Evolutionary conservation across 805 yeast genomes (phyloP).

Genomic region (Candida namnaoensis): DNA sequence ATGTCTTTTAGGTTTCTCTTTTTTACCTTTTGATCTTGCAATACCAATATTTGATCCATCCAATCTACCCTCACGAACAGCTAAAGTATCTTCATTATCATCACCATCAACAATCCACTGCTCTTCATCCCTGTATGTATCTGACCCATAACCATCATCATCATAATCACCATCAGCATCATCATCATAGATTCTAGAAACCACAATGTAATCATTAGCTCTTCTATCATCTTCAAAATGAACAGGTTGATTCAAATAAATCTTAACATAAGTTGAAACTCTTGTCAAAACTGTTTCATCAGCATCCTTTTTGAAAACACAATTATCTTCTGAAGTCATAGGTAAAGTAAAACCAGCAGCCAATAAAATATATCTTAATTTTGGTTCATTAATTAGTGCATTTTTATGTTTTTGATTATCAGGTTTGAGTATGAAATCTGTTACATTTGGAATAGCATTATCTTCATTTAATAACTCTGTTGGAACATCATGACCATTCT

Average conservation of each 20-base stretch:
- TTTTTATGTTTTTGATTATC: slow-evolving; percentile 13
- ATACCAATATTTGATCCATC: slow-evolving; percentile 9
- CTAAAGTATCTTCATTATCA: slow-evolving; percentile 5
- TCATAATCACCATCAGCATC: slow-evolving; percentile 27
- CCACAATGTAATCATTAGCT: slow-evolving; percentile 24
- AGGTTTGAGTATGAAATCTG: slow-evolving; percentile 10
- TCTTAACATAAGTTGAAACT: slow-evolving; percentile 27
- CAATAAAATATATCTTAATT: slow-evolving; percentile 36
- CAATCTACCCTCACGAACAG: too few relatives aligned
- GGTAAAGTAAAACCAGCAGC: slow-evolving; percentile 39
- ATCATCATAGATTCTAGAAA: slow-evolving; percentile 13
- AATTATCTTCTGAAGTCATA: slow-evolving; percentile 26
- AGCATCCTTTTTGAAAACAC: slow-evolving; percentile 26
- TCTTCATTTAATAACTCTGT: slow-evolving; percentile 1
- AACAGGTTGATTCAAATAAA: slow-evolving; percentile 29
- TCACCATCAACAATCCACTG: slow-evolving; percentile 4
- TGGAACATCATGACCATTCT: slow-evolving; percentile 6
- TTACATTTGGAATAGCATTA: slow-evolving; percentile 1
- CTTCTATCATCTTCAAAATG: slow-evolving; percentile 23
- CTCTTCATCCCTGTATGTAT: too few relatives aligned
- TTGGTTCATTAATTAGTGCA: slow-evolving; percentile 36
- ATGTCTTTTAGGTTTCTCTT: slow-evolving; percentile 4
- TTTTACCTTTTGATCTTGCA: slow-evolving; percentile 9
- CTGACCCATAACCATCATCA: slow-evolving; percentile 22
- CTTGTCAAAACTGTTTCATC: slow-evolving; percentile 24